phyloP scores from a whole-genome alignment of 75 land plant genomes.

The Pinus albicaulis region DNA sequence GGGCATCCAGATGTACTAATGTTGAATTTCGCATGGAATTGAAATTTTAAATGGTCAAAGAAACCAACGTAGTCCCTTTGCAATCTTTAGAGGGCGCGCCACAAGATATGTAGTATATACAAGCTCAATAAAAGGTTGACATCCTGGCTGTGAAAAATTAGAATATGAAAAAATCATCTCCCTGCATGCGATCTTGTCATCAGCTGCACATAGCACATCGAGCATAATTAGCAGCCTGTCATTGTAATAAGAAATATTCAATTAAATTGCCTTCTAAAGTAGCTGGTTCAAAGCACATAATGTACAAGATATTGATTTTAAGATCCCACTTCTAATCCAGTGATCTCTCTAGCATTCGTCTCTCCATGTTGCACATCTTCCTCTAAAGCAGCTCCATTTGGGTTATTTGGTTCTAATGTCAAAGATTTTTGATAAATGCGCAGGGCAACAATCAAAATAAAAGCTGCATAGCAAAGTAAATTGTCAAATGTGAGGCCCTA shows the following conservation, averaged over 20 bases:
- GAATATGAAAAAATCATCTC: neutral
- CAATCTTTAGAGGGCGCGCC: neutral
- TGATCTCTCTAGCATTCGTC: slow-evolving; percentile 7
- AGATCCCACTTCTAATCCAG: slow-evolving; percentile 3
- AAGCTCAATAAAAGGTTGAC: neutral
- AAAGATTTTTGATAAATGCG: slow-evolving; percentile 1
- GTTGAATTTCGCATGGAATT: neutral
- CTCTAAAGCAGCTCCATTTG: slow-evolving; percentile 2
- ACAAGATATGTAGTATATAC: neutral
- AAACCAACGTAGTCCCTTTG: neutral
- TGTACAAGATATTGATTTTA: neutral
- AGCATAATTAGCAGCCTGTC: neutral
- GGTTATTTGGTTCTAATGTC: neutral
- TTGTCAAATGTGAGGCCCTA: neutral
- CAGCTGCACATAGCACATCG: slow-evolving; percentile 4
- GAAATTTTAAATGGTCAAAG: neutral
- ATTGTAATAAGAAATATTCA: neutral
- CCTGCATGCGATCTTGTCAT: slow-evolving; percentile 1
- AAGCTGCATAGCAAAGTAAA: neutral
- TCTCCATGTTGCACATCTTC: slow-evolving; percentile 12
- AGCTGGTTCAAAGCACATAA: neutral
- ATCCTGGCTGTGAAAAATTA: neutral
- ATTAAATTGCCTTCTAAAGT: neutral
- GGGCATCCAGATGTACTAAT: neutral
- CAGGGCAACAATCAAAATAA: slow-evolving; percentile 6